Base-by-base conservation (phyloP, 441 rosid species). In the Capsella rubella region DNA sequence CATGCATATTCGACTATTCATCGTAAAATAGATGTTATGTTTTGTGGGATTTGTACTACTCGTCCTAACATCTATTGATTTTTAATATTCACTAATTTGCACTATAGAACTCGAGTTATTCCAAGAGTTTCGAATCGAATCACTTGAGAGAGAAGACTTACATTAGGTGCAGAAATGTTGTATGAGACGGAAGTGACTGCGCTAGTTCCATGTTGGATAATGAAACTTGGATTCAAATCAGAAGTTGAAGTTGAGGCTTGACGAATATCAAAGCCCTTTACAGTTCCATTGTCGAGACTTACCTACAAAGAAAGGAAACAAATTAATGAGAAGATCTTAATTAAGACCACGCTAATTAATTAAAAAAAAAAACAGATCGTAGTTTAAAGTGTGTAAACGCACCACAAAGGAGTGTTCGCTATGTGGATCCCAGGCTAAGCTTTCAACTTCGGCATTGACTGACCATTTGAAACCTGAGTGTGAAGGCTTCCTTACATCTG, bases 321-420 rank as follows among this genome's bases (percentile, higher is more conserved):
- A 46, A n/a, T n/a, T n/a, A n/a, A n/a, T 1, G 51, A 16, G 18
- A 16, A 16, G 18, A 16, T 16, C 18, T 16, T 16, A 16, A 16
- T 16, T 16, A 16, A 16, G 18, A 16, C 18, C 18, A 16, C 18
- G 18, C 18, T 16, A 16, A 16, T 16, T 16, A 0, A 16, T 16
- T 16, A 46, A 46, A 15, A n/a, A 46, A 15, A n/a, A n/a, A 46
- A 46, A 2, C 21, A 46, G 25, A 46, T 14, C 0, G n/a, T 42
- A n/a, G n/a, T 14, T 46, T 16, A 49, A 47, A 49, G 53, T 49
- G 18, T 0, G 53, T 18, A 16, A 16, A 49, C 12, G 53, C 11
- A 49, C 53, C 53, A 49, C 28, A 49, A 49, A 49, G 53, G 53
- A 18, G 53, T 49, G 28, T 49, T 49, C 53, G 1, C 53, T 49